Base-by-base conservation (phyloP, 108 stramenopile species). In the Schizochytrium sp. region DNA sequence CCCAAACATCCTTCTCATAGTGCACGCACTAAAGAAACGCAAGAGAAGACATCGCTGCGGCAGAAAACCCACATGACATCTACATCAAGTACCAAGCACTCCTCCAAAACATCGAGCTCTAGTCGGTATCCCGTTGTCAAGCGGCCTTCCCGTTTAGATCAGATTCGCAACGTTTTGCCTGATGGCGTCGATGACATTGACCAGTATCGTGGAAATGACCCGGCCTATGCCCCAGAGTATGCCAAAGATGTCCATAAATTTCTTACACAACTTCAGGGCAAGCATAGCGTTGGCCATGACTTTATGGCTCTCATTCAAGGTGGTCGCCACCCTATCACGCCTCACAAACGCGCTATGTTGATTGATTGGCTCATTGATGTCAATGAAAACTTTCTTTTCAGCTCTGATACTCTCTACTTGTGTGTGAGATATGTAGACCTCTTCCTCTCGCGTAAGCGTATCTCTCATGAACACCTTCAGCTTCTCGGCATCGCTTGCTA, bases 341-440 rank as follows among this genome's bases (percentile, higher is more conserved):
- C 87, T 50, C 93, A 94, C 53, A 97, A 96, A 96, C 90, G 97
- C 41, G 93, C 92, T 4, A 94, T 96, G 61, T 92, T 97, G 28
- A 92, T 97, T 72, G 96, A 97, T 91, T 97, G 97, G 97, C 61
- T 97, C 72, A 93, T 96, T n/a, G 97, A 97, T 64, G 88, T 97
- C 64, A 91, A 94, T 45, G 94, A 93, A 58, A 95, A 97, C 90
- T 96, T 94, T 72, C 88, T 91, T 10, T 91, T 97, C 61, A 76
- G 72, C n/a, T 61, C 90, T 40, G 88, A 88, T 38, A 94, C 96
- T 5, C 87, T 97, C 57, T 96, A 96, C 91, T 89, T 96, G 87
- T 93, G 94, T 42, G 92, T 95, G 38, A 89, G 92, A 0, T 61
- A 96, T 87, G 88, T 97, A 57, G 96, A 97, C 93, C 87, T 92